Conservation (phyloP, 2,329 filamentous ascomycete genomes). For the Botrytis galanthina region DNA sequence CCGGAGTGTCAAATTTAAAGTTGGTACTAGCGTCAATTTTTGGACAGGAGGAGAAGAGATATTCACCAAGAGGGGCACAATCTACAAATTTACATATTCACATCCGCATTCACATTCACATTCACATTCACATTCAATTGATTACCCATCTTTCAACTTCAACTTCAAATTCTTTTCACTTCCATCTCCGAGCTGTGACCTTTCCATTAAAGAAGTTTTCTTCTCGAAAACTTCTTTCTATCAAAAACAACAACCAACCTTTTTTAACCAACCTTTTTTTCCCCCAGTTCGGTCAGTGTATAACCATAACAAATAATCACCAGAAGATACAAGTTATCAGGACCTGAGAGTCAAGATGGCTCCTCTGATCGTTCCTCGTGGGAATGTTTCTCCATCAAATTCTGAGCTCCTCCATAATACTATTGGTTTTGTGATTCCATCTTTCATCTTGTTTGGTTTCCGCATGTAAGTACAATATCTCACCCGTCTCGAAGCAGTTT, state of each 20-base stretch:
- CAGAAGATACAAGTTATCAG: not conserved
- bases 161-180: not conserved
- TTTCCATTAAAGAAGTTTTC: not conserved
- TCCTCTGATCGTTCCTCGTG: constrained; percentile 6
- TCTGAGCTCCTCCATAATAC: constrained; percentile 28
- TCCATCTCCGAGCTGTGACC: too few species aligned
- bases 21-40: constrained; percentile 12
- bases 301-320: not conserved
- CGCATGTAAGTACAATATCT: constrained; percentile 26
- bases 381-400: constrained; percentile 26
- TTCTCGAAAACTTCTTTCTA: not conserved
- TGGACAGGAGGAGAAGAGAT: not conserved
- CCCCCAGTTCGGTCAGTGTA: not conserved
- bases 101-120: not conserved
- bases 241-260: not conserved
- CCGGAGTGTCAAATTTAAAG: constrained; percentile 18
- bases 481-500: not conserved
- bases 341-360: not conserved
- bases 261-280: not conserved
- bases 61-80: not conserved
- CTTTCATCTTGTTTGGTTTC: constrained; percentile 24
- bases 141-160: not conserved
- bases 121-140: not conserved
- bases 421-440: constrained; percentile 28
- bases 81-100: not conserved